Conservation (phyloP, 306 rosid genomes). For the Sindora glabra region DNA sequence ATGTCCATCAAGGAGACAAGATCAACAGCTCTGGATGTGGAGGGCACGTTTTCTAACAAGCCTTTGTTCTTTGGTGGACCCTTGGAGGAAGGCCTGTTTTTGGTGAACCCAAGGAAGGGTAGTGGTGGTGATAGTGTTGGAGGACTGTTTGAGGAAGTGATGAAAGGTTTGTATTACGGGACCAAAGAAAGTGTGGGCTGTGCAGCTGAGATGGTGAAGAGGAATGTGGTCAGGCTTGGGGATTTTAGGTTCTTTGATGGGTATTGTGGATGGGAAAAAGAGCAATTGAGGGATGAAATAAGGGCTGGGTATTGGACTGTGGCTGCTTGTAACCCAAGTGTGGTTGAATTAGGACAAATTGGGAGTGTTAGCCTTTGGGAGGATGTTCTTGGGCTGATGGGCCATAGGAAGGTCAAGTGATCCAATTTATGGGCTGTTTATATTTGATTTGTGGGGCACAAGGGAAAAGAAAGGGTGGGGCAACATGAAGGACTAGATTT, state of each 20-base stretch:
- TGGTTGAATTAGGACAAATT: conserved; percentile 39
- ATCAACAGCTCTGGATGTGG: conserved; percentile 52
- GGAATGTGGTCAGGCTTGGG: conserved; percentile 43
- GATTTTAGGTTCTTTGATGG: conserved; percentile 92
- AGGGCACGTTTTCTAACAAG: conserved; percentile 54
- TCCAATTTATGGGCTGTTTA: no score
- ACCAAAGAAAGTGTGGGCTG: conserved; percentile 72
- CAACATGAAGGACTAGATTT: no score
- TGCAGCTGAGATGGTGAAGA: conserved; percentile 81
- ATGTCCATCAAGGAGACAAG: conserved; percentile 87
- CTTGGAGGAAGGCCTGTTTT: conserved; percentile 59
- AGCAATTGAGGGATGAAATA: conserved; percentile 60
- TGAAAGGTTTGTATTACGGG: conserved; percentile 81
- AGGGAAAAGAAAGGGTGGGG: no score
- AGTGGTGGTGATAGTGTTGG: conserved; percentile 26
- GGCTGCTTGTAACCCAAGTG: conserved; percentile 81
- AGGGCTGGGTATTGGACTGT: conserved; percentile 78
- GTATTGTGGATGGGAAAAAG: conserved; percentile 83
- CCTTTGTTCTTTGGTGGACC: conserved; percentile 93
- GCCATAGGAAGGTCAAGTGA: conserved; percentile 60
- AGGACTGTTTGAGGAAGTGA: conserved; percentile 72
- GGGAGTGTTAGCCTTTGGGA: conserved; percentile 65
- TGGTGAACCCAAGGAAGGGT: conserved; percentile 49
- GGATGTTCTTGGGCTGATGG: conserved; percentile 68
- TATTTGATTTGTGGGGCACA: no score